Conservation (phyloP, 192 early-diverging fungal genomes). For the Helicostylum pulchrum region DNA sequence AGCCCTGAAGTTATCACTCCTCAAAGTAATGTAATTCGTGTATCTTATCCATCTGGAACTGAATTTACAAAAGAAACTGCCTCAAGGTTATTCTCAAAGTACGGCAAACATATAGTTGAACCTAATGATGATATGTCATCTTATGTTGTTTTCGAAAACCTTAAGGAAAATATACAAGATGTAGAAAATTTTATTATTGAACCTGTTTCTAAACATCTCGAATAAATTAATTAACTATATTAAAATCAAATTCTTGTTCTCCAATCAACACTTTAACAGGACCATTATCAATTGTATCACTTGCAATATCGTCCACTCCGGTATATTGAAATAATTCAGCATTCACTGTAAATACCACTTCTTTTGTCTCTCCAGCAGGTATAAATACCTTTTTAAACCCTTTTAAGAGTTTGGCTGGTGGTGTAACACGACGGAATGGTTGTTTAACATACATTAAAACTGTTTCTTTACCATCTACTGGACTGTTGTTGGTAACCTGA, state of each 20-base stretch:
- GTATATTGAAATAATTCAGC: slow-evolving; percentile 36
- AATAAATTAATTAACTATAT: slow-evolving; percentile 11
- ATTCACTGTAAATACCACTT: slow-evolving; percentile 33
- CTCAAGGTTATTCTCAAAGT: background rate
- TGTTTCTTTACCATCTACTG: slow-evolving; percentile 46
- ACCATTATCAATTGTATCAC: slow-evolving; percentile 16
- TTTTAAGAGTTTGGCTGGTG: slow-evolving; percentile 52
- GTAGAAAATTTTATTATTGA: slow-evolving; percentile 2
- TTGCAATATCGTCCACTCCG: slow-evolving; percentile 14
- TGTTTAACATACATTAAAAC: slow-evolving; percentile 58
- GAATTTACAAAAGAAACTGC: background rate
- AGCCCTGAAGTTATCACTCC: slow-evolving; percentile 19
- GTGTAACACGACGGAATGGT: slow-evolving; percentile 48
- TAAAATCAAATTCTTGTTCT: background rate
- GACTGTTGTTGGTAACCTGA: slow-evolving; percentile 43
- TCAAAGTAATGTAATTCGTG: slow-evolving; percentile 19
- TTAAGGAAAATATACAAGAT: background rate
- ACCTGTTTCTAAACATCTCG: background rate
- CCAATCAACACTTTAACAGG: slow-evolving; percentile 4
- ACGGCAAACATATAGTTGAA: slow-evolving; percentile 19
- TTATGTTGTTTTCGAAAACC: slow-evolving; percentile 19
- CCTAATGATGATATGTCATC: slow-evolving; percentile 4
- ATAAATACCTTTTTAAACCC: slow-evolving; percentile 48
- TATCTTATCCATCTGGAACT: background rate
- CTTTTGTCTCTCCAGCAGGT: slow-evolving; percentile 37